These are phyloP conservation scores for Neurospora sp. DNA, from an alignment of 495 filamentous ascomycete genomes.

Conservation along the genomic window DNA sequence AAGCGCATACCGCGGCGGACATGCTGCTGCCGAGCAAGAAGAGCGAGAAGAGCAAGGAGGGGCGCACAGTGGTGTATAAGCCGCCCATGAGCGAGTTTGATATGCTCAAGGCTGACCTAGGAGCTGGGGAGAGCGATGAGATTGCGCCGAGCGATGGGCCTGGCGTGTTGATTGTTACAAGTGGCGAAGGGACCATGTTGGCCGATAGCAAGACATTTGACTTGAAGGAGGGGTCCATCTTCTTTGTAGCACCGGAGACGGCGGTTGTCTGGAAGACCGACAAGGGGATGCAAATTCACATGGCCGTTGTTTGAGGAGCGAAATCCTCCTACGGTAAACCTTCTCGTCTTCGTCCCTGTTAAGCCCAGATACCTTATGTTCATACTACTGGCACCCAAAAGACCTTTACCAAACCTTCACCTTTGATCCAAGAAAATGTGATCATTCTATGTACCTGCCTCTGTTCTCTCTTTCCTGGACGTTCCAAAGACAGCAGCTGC, in stretches of 20 bases:
- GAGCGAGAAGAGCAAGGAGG: slow-evolving; percentile 43
- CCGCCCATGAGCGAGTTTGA: slow-evolving; percentile 69
- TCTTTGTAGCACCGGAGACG: slow-evolving; percentile 55
- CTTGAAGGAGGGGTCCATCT: slow-evolving; percentile 56
- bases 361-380: not conserved
- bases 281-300: slow-evolving; percentile 44
- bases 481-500: not conserved
- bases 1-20: slow-evolving; percentile 45
- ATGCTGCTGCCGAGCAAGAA: slow-evolving; percentile 38
- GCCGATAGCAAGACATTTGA: slow-evolving; percentile 43
- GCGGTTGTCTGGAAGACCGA: slow-evolving; percentile 39
- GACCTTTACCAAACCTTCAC: not conserved
- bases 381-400: not conserved
- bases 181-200: slow-evolving; percentile 49
- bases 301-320: slow-evolving; percentile 26
- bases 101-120: slow-evolving; percentile 51
- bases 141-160: slow-evolving; percentile 50
- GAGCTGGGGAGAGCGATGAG: slow-evolving; percentile 46
- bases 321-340: not conserved
- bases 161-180: slow-evolving; percentile 54
- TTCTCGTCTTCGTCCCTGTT: not conserved
- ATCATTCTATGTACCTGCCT: not conserved
- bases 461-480: not conserved
- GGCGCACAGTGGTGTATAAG: slow-evolving; percentile 50
- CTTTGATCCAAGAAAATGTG: not conserved